Evolutionary conservation across 495 filamentous ascomycete species (phyloP).

Genomic region (Penicillium pulvis): DNA sequence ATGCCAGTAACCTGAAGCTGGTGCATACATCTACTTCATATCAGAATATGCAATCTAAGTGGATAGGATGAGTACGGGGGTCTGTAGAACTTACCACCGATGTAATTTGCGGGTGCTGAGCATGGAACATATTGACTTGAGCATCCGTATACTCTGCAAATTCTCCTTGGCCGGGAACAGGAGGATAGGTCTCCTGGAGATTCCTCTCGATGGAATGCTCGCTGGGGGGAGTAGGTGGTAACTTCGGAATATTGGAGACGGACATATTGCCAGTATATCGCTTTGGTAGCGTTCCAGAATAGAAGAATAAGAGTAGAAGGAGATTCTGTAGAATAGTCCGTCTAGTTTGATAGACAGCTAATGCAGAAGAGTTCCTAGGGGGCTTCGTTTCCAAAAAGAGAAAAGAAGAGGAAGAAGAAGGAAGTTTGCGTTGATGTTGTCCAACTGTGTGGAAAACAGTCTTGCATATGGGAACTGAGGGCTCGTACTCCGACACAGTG

Average conservation of each 20-base stretch:
- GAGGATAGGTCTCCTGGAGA: slow-evolving; percentile 7
- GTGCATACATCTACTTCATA: slow-evolving; percentile 13
- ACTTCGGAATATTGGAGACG: not conserved
- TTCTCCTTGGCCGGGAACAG: slow-evolving; percentile 6
- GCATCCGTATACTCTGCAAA: not conserved
- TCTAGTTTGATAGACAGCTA: slow-evolving; percentile 16
- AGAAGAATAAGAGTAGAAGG: not conserved
- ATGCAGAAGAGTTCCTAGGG: slow-evolving; percentile 10
- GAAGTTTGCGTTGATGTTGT: slow-evolving; percentile 19
- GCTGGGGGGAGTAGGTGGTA: slow-evolving; percentile 20
- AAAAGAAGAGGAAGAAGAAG: slow-evolving; percentile 28
- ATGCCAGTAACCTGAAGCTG: slow-evolving; percentile 16
- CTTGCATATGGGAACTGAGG: slow-evolving; percentile 16
- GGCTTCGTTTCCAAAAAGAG: slow-evolving; percentile 24
- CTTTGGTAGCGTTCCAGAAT: not conserved
- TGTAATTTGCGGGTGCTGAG: not conserved
- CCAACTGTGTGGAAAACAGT: slow-evolving; percentile 11
- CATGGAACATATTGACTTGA: not conserved
- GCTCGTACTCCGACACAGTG: slow-evolving; percentile 18
- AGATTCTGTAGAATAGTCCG: not conserved
- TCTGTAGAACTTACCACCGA: slow-evolving; percentile 7
- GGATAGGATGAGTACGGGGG: not conserved
- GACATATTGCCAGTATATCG: slow-evolving; percentile 3
- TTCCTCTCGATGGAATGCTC: not conserved
- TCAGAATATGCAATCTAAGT: not conserved